phyloP scores from a whole-genome alignment of 495 filamentous ascomycete genomes.

The Daldinia loculata region DNA sequence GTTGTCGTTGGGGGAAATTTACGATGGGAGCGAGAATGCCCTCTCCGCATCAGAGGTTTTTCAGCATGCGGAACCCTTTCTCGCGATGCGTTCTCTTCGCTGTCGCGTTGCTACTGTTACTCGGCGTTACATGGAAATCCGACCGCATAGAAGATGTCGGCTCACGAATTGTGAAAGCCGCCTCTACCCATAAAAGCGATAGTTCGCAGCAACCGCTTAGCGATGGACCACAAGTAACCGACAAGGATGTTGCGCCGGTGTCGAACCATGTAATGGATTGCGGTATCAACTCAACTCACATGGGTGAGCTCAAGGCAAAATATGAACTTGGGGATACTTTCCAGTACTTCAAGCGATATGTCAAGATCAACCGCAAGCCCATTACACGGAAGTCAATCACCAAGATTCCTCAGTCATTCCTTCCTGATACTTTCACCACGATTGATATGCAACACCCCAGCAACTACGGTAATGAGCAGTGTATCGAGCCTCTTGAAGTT shows the following conservation, averaged over 20 bases:
- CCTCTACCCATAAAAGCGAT: conserved; percentile 45
- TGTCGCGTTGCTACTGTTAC: conserved; percentile 47
- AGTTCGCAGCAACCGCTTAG: conserved; percentile 47
- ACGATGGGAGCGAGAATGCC: conserved; percentile 52
- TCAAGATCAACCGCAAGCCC: conserved; percentile 54
- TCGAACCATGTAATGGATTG: conserved; percentile 52
- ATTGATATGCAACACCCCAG: conserved; percentile 55
- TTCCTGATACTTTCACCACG: conserved; percentile 53
- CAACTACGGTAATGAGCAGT: conserved; percentile 51
- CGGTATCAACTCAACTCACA: conserved; percentile 53
- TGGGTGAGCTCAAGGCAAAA: conserved; percentile 52
- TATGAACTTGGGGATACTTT: conserved; percentile 58
- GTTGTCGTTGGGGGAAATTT: conserved; percentile 26
- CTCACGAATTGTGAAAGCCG: conserved; percentile 49
- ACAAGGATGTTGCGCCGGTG: conserved; percentile 33
- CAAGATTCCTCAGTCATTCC: conserved; percentile 54
- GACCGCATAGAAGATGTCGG: conserved; percentile 52
- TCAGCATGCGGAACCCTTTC: conserved; percentile 57
- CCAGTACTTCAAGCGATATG: conserved; percentile 62
- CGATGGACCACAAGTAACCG: conserved; percentile 27
- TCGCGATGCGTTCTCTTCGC: conserved; percentile 51
- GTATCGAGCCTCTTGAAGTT: conserved; percentile 57
- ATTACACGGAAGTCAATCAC: conserved; percentile 59
- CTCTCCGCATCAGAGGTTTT: conserved; percentile 50
- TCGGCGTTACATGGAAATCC: conserved; percentile 48